phyloP scores from a whole-genome alignment of 2,329 filamentous ascomycete species.

The Ophidiomyces ophidiicola region DNA sequence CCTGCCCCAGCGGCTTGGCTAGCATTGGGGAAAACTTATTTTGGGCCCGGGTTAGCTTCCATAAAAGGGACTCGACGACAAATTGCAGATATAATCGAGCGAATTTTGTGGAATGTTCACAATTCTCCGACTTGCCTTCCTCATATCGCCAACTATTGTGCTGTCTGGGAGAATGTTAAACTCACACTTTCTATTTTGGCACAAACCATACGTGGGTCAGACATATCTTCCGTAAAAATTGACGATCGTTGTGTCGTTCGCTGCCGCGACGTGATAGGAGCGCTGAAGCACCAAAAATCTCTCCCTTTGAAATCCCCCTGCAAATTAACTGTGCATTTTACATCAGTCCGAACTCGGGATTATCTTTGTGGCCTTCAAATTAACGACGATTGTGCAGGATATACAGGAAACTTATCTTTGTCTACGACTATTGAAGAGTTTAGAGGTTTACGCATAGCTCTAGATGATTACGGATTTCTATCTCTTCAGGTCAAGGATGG shows the following conservation, averaged over 20 bases:
- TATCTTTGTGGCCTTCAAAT: slow-evolving; percentile 4
- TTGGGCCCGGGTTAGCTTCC: background rate
- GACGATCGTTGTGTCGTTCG: background rate
- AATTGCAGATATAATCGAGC: background rate
- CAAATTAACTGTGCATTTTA: slow-evolving; percentile 1
- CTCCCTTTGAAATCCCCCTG: background rate
- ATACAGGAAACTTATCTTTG: background rate
- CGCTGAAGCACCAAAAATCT: background rate
- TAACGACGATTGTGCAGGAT: background rate
- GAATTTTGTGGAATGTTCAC: background rate
- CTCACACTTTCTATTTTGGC: background rate
- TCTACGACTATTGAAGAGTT: background rate
- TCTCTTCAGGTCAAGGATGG: slow-evolving; percentile 4
- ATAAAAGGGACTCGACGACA: background rate
- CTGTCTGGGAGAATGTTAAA: slow-evolving; percentile 2
- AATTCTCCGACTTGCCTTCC: background rate
- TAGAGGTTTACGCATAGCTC: background rate
- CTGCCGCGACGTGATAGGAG: background rate
- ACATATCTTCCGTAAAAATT: background rate
- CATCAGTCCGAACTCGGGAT: background rate
- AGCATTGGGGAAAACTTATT: slow-evolving; percentile 1
- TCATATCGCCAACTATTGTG: slow-evolving; percentile 1
- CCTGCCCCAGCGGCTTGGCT: slow-evolving; percentile 6
- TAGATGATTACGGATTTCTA: background rate
- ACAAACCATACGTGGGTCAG: background rate